Conservation (phyloP, 352 stramenopile species). For the Globisporangium cystogenes region DNA sequence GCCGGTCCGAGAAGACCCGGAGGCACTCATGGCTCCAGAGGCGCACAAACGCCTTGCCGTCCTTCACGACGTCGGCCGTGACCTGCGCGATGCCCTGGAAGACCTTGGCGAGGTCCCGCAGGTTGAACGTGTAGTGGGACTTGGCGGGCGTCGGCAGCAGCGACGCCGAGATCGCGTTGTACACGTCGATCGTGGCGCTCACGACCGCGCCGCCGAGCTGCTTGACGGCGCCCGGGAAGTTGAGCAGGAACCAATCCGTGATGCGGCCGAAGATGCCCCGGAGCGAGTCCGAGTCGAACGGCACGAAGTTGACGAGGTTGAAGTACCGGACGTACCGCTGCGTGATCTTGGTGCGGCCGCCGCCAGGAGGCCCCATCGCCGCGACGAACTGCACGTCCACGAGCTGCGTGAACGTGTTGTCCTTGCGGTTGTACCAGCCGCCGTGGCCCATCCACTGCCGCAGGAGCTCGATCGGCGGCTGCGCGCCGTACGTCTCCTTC, state of each 20-base stretch:
- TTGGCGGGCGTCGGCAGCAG: slow-evolving; percentile 92
- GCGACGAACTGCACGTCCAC: slow-evolving; percentile 92
- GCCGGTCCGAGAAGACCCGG: slow-evolving; percentile 87
- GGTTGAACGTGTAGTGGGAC: slow-evolving; percentile 94
- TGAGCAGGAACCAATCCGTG: slow-evolving; percentile 86
- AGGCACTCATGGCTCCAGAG: slow-evolving; percentile 92
- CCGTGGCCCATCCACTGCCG: slow-evolving; percentile 93
- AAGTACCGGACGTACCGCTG: slow-evolving; percentile 92
- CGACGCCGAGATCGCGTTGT: slow-evolving; percentile 87
- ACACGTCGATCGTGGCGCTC: slow-evolving; percentile 88
- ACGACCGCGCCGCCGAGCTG: slow-evolving; percentile 65
- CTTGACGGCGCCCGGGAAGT: slow-evolving; percentile 82
- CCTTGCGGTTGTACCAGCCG: slow-evolving; percentile 93
- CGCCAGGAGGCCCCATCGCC: slow-evolving; percentile 90
- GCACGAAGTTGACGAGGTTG: slow-evolving; percentile 92
- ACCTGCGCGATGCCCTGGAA: slow-evolving; percentile 90
- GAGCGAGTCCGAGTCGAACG: slow-evolving; percentile 87
- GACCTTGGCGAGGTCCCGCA: slow-evolving; percentile 91
- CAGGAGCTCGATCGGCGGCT: slow-evolving; percentile 91
- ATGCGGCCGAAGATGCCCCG: slow-evolving; percentile 87
- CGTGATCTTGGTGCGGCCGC: slow-evolving; percentile 89
- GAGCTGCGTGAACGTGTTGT: slow-evolving; percentile 91
- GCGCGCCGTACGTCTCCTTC: slow-evolving; percentile 92
- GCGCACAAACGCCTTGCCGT: slow-evolving; percentile 82
- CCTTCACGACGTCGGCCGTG: slow-evolving; percentile 68